Conservation (phyloP, 2,329 filamentous ascomycete species). For the Xylariaceae sp. region DNA sequence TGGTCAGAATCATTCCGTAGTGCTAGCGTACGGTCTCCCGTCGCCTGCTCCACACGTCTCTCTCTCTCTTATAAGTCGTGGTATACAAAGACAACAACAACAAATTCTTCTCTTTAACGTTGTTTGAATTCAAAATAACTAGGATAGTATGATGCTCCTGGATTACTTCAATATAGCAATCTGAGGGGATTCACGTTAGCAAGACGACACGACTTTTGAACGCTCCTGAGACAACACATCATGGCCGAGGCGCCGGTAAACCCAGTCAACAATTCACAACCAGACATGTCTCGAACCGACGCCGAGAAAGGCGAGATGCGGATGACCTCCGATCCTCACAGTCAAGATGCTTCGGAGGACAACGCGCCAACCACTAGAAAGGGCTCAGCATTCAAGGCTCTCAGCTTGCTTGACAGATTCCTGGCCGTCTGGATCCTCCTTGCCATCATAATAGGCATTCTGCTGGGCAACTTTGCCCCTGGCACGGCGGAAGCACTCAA, state of each 20-base stretch:
- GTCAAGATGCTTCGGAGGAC: constrained; percentile 4
- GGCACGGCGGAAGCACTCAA: constrained; percentile 57
- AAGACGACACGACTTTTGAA: neutral
- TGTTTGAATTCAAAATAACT: no score
- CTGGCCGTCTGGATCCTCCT: constrained; percentile 71
- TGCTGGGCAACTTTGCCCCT: constrained; percentile 70
- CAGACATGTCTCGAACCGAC: neutral
- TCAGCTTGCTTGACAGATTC: constrained; percentile 57
- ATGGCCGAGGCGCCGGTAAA: constrained; percentile 1
- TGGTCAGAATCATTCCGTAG: constrained; percentile 11
- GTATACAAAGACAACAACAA: no score
- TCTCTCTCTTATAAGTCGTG: no score
- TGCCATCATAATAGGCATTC: constrained; percentile 69
- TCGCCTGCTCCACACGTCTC: no score
- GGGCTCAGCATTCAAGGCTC: constrained; percentile 45
- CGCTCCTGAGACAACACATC: neutral
- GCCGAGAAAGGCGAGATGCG: constrained; percentile 3
- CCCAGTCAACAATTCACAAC: neutral
- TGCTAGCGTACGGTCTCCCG: no score
- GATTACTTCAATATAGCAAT: neutral
- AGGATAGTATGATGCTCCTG: no score
- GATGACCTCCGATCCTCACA: constrained; percentile 11
- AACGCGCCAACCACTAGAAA: constrained; percentile 12
- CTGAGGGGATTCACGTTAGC: neutral
- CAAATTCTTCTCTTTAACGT: no score